Percentiles rank a stretch among this genome's conserved stretches.
Evolutionary conservation across 345 rosid genomes (phyloP).

Genomic region (Kernera saxatilis): DNA sequence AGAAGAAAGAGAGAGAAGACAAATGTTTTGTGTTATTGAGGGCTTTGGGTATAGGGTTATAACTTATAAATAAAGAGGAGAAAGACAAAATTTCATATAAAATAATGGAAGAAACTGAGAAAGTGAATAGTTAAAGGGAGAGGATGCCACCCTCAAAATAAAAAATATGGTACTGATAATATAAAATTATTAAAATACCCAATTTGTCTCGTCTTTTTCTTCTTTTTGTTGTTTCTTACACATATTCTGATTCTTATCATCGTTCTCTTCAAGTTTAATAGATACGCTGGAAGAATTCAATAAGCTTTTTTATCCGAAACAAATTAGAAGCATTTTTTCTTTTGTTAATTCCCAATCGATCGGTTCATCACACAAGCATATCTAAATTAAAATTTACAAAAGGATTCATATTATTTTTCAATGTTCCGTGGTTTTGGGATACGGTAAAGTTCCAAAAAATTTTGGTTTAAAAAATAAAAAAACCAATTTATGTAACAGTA

Average conservation of each 20-base stretch:
- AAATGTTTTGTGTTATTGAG: slow-evolving; percentile 17
- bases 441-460: background rate
- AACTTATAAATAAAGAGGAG: slow-evolving; percentile 19
- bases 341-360: background rate
- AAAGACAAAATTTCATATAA: slow-evolving; percentile 4
- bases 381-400: background rate
- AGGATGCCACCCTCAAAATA: background rate
- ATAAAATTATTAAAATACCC: background rate
- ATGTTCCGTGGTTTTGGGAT: background rate
- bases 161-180: background rate
- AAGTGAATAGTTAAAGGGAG: background rate
- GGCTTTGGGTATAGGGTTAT: background rate
- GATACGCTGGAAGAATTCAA: background rate
- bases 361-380: background rate
- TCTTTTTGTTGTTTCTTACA: slow-evolving; percentile 32
- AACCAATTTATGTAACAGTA: background rate
- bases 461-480: too few species aligned
- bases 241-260: slow-evolving; percentile 28
- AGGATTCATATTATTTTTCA: background rate
- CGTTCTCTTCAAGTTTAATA: slow-evolving; percentile 16
- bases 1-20: background rate
- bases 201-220: background rate
- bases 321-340: too few species aligned
- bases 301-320: too few species aligned
- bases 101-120: background rate